A percentile compares a stretch with the other conserved stretches of the same genome.
phyloP scores from a whole-genome alignment of 1,284 basidiomycete genomes.

The Ganoderma boninense region DNA sequence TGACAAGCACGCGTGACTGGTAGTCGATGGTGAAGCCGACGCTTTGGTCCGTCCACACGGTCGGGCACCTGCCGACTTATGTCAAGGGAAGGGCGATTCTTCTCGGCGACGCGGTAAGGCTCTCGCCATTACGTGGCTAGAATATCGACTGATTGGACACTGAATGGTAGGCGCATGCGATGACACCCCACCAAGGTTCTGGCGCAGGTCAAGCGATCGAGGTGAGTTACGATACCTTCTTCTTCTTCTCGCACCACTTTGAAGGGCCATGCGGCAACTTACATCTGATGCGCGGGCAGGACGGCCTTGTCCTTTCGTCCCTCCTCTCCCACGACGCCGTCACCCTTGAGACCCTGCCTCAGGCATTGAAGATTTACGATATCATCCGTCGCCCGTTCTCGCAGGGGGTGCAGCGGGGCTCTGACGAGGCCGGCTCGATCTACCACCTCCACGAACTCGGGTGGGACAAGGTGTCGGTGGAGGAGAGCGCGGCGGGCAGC shows the following conservation, averaged over 20 bases:
- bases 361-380: slow-evolving; percentile 47
- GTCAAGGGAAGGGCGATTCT: slow-evolving; percentile 40
- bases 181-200: slow-evolving; percentile 50
- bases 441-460: slow-evolving; percentile 22
- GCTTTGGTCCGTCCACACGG: slow-evolving; percentile 45
- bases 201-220: slow-evolving; percentile 52
- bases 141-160: neutral
- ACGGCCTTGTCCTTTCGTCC: slow-evolving; percentile 46
- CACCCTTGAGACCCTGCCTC: slow-evolving; percentile 36
- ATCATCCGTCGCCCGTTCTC: slow-evolving; percentile 44
- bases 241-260: neutral
- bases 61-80: slow-evolving; percentile 38
- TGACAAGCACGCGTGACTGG: neutral
- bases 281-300: slow-evolving; percentile 28
- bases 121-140: too few species aligned
- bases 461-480: slow-evolving; percentile 21
- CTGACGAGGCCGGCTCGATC: slow-evolving; percentile 21
- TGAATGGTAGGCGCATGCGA: slow-evolving; percentile 48
- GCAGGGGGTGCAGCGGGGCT: slow-evolving; percentile 25
- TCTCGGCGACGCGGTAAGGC: slow-evolving; percentile 46
- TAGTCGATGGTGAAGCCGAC: slow-evolving; percentile 42
- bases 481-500: slow-evolving; percentile 18
- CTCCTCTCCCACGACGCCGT: slow-evolving; percentile 43
- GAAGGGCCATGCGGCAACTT: neutral
- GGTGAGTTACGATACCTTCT: slow-evolving; percentile 27